Evolutionary conservation across 2,329 filamentous ascomycete genomes (phyloP).

Genomic region (Nothophaeocryptopus gaeumannii): DNA sequence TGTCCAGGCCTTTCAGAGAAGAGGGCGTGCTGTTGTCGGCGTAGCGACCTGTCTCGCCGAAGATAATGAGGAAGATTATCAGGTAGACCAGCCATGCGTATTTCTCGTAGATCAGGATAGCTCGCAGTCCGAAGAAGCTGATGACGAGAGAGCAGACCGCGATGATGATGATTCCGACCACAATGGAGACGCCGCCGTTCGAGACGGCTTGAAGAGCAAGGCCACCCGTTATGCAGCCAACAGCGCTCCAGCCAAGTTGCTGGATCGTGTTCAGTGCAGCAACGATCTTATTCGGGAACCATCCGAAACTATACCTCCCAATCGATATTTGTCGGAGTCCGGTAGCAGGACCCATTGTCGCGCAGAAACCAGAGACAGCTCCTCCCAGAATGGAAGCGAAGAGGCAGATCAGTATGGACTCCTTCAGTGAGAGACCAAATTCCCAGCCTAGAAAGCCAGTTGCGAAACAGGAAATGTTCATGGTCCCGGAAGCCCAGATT

Average conservation of each 20-base stretch:
- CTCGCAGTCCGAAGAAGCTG: slow-evolving; percentile 42
- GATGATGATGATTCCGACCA: slow-evolving; percentile 45
- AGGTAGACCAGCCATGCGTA: slow-evolving; percentile 51
- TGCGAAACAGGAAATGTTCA: slow-evolving; percentile 38
- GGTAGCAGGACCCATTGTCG: slow-evolving; percentile 35
- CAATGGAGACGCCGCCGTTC: slow-evolving; percentile 43
- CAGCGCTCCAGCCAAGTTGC: slow-evolving; percentile 44
- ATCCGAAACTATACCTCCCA: slow-evolving; percentile 50
- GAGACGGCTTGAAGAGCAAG: slow-evolving; percentile 43
- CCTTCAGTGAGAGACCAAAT: slow-evolving; percentile 47
- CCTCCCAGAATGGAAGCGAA: slow-evolving; percentile 35
- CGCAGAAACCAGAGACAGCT: slow-evolving; percentile 34
- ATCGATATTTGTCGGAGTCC: slow-evolving; percentile 45
- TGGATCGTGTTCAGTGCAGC: slow-evolving; percentile 48
- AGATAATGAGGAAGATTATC: slow-evolving; percentile 48
- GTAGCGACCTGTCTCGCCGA: slow-evolving; percentile 46
- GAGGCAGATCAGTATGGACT: slow-evolving; percentile 35
- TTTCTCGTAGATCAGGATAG: slow-evolving; percentile 49
- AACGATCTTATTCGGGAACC: slow-evolving; percentile 50
- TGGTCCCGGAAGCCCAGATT: slow-evolving; percentile 37
- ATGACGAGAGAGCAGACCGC: slow-evolving; percentile 39
- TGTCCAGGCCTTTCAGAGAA: slow-evolving; percentile 28
- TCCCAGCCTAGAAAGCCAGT: slow-evolving; percentile 48
- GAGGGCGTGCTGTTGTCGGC: slow-evolving; percentile 39
- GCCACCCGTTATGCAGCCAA: slow-evolving; percentile 45